Evolutionary conservation across 371 early-diverging fungal genomes (phyloP), one percentile per base, ranked within the genome.

Genomic region (Mucor piriformis): DNA sequence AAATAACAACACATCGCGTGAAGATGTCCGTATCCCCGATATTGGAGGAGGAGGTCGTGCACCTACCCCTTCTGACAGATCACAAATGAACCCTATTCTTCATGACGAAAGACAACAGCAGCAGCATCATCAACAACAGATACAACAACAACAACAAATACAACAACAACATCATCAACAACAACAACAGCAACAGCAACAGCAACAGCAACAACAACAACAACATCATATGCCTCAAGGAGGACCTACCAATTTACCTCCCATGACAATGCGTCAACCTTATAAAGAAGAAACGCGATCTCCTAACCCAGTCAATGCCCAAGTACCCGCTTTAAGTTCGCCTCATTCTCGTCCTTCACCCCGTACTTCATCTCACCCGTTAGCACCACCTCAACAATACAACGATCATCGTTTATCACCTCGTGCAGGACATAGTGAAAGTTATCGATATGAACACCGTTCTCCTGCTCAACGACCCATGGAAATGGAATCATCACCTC

Each of bases 1-100:
- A 11, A n/a, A 29, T 33, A 48, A 49, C 16, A 44, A 15, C 15
- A 12, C 59, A 24, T 3, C 32, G 1, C 72, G 72, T 38, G 80
- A 76, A 56, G 75, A 76, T 50, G 71, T 77, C 2, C 73, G 75
- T 27, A 77, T 80, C 54, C 75, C 80, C 10, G 77, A 77, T 49
- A 80, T 80, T 56, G 76, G 76, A 12, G 37, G 76, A 12, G 37
- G 53, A 21, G 68, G 65, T 16, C 75, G 71, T 57, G 77, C 75
- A 7, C 80, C 80, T 55, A 73, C 76, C 1, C 80, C 80, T 13
- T 76, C 80, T 11, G 80, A 79, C n/a, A 63, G 80, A 20, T 66
- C 74, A n/a, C 80, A 79, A 64, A 80, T 80, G 77, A 80, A 80
- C 46, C 80, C 80, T 10, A 80, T 80, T 44, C 55, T 74, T 32